phyloP scores from a whole-genome alignment of 2,329 filamentous ascomycete species.

The Botryotinia globosa region DNA sequence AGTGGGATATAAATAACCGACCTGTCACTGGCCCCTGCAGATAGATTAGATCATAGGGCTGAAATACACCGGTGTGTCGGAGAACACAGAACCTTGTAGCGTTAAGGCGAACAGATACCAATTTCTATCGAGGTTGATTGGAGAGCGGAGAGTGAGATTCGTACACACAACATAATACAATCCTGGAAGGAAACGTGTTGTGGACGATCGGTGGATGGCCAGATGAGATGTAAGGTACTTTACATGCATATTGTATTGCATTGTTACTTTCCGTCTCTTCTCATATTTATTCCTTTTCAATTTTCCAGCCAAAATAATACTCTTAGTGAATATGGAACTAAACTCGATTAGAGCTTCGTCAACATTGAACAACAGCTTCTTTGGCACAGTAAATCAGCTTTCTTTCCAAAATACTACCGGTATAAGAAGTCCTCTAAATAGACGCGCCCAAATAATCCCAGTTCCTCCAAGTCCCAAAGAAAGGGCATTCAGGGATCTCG shows the following conservation, averaged over 20 bases:
- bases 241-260: background rate
- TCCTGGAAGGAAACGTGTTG: conserved; percentile 20
- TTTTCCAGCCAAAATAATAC: background rate
- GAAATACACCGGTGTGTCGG: conserved; percentile 6
- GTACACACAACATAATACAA: background rate
- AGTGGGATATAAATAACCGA: conserved; percentile 21
- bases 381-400: background rate
- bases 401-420: background rate
- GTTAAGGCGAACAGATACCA: background rate
- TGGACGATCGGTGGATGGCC: conserved; percentile 8
- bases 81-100: conserved; percentile 4
- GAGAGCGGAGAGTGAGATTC: conserved; percentile 1
- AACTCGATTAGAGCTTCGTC: background rate
- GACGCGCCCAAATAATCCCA: background rate
- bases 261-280: background rate
- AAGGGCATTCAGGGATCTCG: conserved; percentile 2
- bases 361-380: background rate
- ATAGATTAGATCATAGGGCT: conserved; percentile 21
- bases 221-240: conserved; percentile 17
- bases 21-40: conserved; percentile 7
- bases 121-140: background rate
- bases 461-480: background rate
- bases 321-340: too few species aligned
- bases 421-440: background rate
- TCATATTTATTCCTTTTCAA: background rate